Evolutionary conservation across 2,329 filamentous ascomycete species (phyloP), one percentile per base, ranked within the genome.

Genomic region (Sporothrix globosa): DNA sequence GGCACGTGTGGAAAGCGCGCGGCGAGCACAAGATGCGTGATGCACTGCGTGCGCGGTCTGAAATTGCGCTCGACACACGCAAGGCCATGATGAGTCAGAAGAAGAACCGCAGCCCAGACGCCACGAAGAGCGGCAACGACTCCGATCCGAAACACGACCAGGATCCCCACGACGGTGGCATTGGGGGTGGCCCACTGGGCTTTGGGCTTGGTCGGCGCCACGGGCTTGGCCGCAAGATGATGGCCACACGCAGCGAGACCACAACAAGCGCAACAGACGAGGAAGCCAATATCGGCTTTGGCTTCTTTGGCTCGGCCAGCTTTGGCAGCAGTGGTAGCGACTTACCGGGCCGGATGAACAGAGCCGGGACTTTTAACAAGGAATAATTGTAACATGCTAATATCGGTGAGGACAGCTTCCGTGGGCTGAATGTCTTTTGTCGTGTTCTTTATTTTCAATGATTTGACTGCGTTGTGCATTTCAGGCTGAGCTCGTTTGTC

Each of bases 1-100:
- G 81, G 75, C 77, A 77, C 3, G 79, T 80, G 7, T 87, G 85
- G 85, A 82, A 82, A 77, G 74, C 78, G 41, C 82, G 82, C 41
- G 82, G 80, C 69, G 79, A 84, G 68, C 78, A 79, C 1, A 82
- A 83, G 69, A 84, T 87, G 56, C 79, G 77, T 65, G 82, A 75
- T 77, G 84, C 71, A 68, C 80, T 77, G 76, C 77, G n/a, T 77
- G 81, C 69, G 77, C 81, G 76, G 76, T 75, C 77, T 4, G 76
- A 77, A 71, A 73, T 77, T 21, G 75, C 76, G 27, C 76, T 78
- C 52, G 73, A 77, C 56, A 74, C 74, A 54, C 77, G 77, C 70
- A 76, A 75, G 71, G 70, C 73, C 66, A 74, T 73, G 74, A 73
- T 72, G 73, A 67, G 71, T 27, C 69, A 72, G 63, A 68, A 72